Base-by-base conservation (phyloP, 176 grass and related monocot genomes). In the Lolium rigidum region DNA sequence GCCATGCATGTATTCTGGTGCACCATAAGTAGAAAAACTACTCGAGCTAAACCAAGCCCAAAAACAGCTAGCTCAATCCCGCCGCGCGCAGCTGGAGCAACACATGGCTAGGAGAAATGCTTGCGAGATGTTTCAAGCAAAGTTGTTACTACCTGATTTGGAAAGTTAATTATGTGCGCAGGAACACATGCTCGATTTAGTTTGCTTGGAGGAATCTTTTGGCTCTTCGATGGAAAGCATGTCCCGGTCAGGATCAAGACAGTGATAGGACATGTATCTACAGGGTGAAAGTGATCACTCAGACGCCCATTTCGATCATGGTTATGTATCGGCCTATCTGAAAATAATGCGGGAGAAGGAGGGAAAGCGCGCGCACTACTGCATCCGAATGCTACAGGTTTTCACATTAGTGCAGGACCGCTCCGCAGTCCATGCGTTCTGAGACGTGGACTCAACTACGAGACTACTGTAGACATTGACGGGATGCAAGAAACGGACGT, bases 121-220 rank as follows among this genome's bases (percentile, higher is more conserved):
- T 18, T 35, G 31, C 31, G 31, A 35, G 31, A 35, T 35, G 31
- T 35, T 35, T 35, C 31, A 35, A 35, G 31, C 8, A 46, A 64
- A 46, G 63, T 35, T 74, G 74, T 82, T 86, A 71, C 77, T 86
- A 71, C 54, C 70, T 9, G 79, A 56, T 90, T 86, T 3, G 73
- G 73, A 18, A 76, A 76, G 3, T 18, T 54, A 76, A 76, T 18
- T 76, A 76, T 10, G 49, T 18, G 17, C 48, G 25, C 15, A 2
- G 2, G 48, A 1, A 49, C 8, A 54, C 14, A 76, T 35, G 2
- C 44, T 82, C 6, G 79, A 72, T 90, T 90, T 86, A 86, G 88
- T 67, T 72, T 12, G 39, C 14, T 25, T 80, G 67, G 80, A 84
- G 80, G 80, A 84, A 87, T 87, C 89, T 91, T 75, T 58, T 41